Percentiles rank a stretch among this genome's conserved stretches.
Conservation (phyloP, 192 early-diverging fungal species). For the Allomyces arbusculus region DNA sequence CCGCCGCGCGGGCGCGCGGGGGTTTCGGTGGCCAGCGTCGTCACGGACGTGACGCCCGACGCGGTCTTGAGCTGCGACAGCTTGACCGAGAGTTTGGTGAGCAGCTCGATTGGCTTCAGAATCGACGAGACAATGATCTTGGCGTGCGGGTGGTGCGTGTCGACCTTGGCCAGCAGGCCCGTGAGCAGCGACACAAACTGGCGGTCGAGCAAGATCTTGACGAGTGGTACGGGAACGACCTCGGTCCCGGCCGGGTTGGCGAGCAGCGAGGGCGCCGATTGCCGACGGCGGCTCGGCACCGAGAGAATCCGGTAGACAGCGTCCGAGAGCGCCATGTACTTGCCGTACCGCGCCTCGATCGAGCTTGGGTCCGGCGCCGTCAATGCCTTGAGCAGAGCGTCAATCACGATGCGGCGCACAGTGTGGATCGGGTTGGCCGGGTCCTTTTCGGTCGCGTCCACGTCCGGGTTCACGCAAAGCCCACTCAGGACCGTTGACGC, state of each 20-base stretch:
- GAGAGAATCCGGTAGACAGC: constrained; percentile 45
- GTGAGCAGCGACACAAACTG: constrained; percentile 61
- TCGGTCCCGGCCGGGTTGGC: constrained; percentile 22
- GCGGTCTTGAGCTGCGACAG: constrained; percentile 10
- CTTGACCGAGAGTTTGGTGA: constrained; percentile 75
- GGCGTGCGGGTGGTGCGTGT: constrained; percentile 73
- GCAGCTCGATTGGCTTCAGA: constrained; percentile 67
- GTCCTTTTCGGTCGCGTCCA: neutral
- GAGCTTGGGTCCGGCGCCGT: constrained; percentile 17
- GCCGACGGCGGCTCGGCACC: constrained; percentile 5
- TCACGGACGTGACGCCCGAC: constrained; percentile 3
- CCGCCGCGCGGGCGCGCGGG: neutral
- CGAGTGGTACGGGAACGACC: constrained; percentile 36
- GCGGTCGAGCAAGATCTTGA: constrained; percentile 73
- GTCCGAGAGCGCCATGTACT: constrained; percentile 44
- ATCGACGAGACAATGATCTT: constrained; percentile 52
- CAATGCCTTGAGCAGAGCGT: constrained; percentile 19
- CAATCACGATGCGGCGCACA: neutral
- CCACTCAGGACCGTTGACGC: constrained; percentile 41
- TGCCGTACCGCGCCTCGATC: constrained; percentile 38
- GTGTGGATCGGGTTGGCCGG: neutral
- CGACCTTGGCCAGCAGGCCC: constrained; percentile 57
- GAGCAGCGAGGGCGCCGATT: constrained; percentile 2
- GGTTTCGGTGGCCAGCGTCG: neutral
- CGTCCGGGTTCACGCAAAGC: constrained; percentile 13